Evolutionary conservation across 257 asterid species (phyloP), one percentile per base, ranked within the genome.

Genomic region (Gardenia jasminoides): DNA sequence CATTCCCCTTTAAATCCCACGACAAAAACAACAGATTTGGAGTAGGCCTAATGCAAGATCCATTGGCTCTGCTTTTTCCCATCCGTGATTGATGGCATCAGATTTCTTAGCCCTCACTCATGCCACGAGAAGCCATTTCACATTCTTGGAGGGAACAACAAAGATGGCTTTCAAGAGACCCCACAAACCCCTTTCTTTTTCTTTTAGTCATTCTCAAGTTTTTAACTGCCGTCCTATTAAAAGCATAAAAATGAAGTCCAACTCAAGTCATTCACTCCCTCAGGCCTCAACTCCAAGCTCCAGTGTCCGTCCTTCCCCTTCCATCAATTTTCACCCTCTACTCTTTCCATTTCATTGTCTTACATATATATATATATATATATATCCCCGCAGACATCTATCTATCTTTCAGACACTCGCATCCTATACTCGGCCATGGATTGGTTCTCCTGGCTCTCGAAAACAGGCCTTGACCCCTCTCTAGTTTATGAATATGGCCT

Each of bases 401-500:
- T 19, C 58, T 10, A 59, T 72, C 72, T 44, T 22, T 41, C 73
- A 72, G 71, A 19, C 61, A 15, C 48, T 58, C 52, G 16, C 75
- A 31, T 46, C 61, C 47, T 71, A 44, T 12, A 31, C 6, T 28
- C n/a, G 64, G 54, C 52, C 82, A 87, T 88, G 91, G 88, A 88
- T 47, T 88, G 91, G 91, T 88, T 88, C 77, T 81, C 89, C 48
- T 88, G 88, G 88, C 86, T 88, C 70, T 85, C 91, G 52, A 85
- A 83, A 80, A 83, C 91, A 70, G 78, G 81, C 67, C 82, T 88
- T 10, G 91, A 88, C 2, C 89, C 89, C 28, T 74, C 91, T 15
- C 80, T 88, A 13, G 85, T 83, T 1, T 88, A 88, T 28, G 89
- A 85, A 61, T 85, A 83, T 47, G 89, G 88, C 76, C 62, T 85